phyloP scores from a whole-genome alignment of 2,329 filamentous ascomycete genomes.

The Gliomastix tumulicola region DNA sequence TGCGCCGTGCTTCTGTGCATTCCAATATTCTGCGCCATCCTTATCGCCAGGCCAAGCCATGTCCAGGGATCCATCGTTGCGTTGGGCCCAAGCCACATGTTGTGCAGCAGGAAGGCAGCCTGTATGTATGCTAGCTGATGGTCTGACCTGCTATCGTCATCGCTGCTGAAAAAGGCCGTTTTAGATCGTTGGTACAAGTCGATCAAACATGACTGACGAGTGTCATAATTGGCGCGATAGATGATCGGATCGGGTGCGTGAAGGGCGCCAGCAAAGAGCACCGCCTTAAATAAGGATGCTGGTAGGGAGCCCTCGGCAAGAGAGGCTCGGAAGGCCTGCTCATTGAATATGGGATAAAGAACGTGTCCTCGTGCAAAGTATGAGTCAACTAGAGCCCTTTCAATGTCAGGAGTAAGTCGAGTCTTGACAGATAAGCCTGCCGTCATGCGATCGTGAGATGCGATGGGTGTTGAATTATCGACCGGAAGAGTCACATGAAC shows the following conservation, averaged over 20 bases:
- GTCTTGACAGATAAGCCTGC: no score
- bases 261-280: constrained; percentile 1
- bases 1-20: constrained; percentile 2
- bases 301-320: neutral
- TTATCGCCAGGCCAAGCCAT: neutral
- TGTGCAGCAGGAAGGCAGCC: neutral
- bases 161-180: neutral
- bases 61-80: neutral
- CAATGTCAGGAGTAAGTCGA: neutral
- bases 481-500: neutral
- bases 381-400: neutral
- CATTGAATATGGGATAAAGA: neutral
- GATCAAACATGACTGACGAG: neutral
- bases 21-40: constrained; percentile 1
- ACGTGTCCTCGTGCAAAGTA: neutral
- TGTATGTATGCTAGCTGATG: neutral
- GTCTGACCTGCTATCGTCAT: neutral
- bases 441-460: no score
- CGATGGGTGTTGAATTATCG: neutral
- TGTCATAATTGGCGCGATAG: neutral
- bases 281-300: no score
- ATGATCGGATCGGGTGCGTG: constrained; percentile 1
- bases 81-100: neutral
- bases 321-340: neutral
- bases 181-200: neutral